A percentile compares a stretch with the other conserved stretches of the same genome.
phyloP scores from a whole-genome alignment of 331 rosid species.

The Malus hybrid region DNA sequence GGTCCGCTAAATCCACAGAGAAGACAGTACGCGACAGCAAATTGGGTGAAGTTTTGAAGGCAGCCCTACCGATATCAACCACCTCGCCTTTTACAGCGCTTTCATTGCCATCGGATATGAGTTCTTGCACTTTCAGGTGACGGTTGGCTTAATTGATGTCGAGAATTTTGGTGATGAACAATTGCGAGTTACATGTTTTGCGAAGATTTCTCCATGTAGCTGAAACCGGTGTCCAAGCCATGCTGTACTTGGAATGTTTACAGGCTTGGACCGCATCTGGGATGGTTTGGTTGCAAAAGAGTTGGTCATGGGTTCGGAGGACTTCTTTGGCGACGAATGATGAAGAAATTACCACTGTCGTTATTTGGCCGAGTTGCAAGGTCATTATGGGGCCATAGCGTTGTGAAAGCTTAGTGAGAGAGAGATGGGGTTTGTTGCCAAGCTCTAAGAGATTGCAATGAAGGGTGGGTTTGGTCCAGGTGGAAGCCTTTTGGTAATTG shows the following conservation, averaged over 20 bases:
- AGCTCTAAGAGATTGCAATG: constrained; percentile 22
- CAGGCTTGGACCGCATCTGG: constrained; percentile 15
- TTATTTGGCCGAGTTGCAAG: no score
- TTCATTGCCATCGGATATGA: background rate
- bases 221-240: constrained; percentile 31
- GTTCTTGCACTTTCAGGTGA: background rate
- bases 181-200: constrained; percentile 21
- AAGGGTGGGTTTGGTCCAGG: constrained; percentile 22
- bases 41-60: background rate
- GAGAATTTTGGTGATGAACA: constrained; percentile 32
- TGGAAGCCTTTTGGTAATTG: constrained; percentile 5
- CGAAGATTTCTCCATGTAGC: constrained; percentile 35
- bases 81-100: background rate
- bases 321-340: constrained; percentile 24
- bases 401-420: no score
- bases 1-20: constrained; percentile 9
- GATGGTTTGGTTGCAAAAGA: constrained; percentile 27
- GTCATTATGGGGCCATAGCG: no score
- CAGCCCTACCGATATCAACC: background rate
- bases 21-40: constrained; percentile 6
- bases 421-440: constrained; percentile 37
- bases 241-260: constrained; percentile 15
- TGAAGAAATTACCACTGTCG: constrained; percentile 34
- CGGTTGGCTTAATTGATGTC: background rate
- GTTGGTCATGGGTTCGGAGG: constrained; percentile 35